Evolutionary conservation across 352 stramenopile species (phyloP), one percentile per base, ranked within the genome.

Genomic region (Pythium utonaiense): DNA sequence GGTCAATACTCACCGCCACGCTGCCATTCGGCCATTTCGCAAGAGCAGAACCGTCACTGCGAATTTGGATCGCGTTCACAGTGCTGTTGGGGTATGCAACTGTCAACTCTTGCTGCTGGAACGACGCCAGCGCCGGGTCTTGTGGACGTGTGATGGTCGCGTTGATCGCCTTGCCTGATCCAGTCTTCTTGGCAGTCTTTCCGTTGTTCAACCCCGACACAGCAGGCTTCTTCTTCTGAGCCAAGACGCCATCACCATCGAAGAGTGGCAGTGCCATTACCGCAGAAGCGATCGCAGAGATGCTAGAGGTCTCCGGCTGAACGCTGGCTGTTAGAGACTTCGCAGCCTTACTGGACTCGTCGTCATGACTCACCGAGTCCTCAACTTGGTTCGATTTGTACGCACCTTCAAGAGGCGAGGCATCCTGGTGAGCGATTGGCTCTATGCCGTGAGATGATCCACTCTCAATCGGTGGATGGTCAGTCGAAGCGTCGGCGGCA

Each of bases 1-100:
- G 75, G 47, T 93, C 83, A 6, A 93, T 62, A 21, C 79, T 91
- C 9, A 90, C 67, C 0, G 83, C 83, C 4, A 93, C 67, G n/a
- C 42, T 74, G 6, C 81, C 78, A 13, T 72, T 81, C 28, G 79
- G 68, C 83, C 83, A 93, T 31, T 84, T 84, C 13, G 80, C 80
- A 19, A 89, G 61, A 3, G 79, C 77, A 8, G 83, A 91, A 16
- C 83, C 83, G 53, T 91, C 80, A 12, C 44, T 31, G 3, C 83
- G 77, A 21, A 93, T 63, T 22, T 86, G 71, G 34, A 91, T 64
- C 0, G 75, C 80, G 17, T 60, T 75, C 40, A 80, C 66, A 6
- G 73, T 75, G 41, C 69, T 82, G 48, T 75, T 88, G 0, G 75
- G 66, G 49, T 91, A 90, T 33, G 45, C 22, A 6, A 78, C 24